Percentiles rank a stretch among this genome's conserved stretches.
These are phyloP conservation scores for Petunia secreta DNA, from an alignment of 257 asterid genomes.

Conservation along the genomic window DNA sequence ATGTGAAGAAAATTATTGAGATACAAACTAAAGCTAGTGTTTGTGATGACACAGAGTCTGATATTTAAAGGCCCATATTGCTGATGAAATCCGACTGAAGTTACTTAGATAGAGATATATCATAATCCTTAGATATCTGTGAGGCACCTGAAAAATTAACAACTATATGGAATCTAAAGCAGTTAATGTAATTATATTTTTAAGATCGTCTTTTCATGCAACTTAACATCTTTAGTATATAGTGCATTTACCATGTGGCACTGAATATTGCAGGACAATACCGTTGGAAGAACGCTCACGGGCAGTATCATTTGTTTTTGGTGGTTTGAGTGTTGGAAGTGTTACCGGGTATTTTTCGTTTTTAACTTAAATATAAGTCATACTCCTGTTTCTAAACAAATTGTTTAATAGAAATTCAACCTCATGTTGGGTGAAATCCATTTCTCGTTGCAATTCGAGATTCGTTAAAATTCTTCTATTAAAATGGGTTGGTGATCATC, in stretches of 20 bases:
- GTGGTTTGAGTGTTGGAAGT: conserved; percentile 97
- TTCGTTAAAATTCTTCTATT: neutral
- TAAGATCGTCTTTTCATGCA: neutral
- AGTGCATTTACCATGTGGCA: conserved; percentile 4
- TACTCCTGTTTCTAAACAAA: neutral
- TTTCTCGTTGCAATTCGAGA: neutral
- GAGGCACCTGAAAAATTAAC: neutral
- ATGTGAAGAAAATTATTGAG: neutral
- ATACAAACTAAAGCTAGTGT: neutral
- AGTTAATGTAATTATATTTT: neutral
- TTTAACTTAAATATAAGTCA: conserved; percentile 8
- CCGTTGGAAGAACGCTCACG: conserved; percentile 95
- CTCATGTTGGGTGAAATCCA: neutral
- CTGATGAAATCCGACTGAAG: neutral
- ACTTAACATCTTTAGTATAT: neutral
- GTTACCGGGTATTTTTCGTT: conserved; percentile 72
- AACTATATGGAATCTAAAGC: neutral
- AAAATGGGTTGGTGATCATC: conserved; percentile 18
- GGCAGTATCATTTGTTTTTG: conserved; percentile 95
- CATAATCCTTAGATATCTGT: neutral
- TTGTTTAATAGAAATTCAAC: neutral
- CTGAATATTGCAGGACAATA: conserved; percentile 60
- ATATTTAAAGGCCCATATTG: neutral
- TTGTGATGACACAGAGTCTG: neutral
- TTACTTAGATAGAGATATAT: neutral